These are phyloP conservation scores for Triangularia verruculosa DNA, from an alignment of 2,329 filamentous ascomycete species.

Conservation along the genomic window DNA sequence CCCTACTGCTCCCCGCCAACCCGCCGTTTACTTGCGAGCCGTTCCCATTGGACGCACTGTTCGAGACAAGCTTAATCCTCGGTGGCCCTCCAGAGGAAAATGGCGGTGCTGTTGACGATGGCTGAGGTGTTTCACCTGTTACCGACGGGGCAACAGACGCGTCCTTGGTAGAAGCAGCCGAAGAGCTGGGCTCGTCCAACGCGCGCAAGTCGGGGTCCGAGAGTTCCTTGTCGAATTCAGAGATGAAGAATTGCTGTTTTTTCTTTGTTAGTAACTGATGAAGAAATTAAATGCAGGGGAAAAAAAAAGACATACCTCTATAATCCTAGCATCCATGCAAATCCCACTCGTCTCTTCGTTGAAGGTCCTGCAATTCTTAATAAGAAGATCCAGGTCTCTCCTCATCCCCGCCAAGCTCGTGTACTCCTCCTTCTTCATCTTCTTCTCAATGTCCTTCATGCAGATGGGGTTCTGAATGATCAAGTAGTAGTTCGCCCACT, in stretches of 20 bases:
- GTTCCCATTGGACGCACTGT: conserved; percentile 43
- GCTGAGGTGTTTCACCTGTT: conserved; percentile 59
- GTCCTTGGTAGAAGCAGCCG: conserved; percentile 31
- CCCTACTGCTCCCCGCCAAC: conserved; percentile 33
- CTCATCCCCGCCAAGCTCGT: conserved; percentile 74
- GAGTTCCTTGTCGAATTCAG: conserved; percentile 52
- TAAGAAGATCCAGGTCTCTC: conserved; percentile 78
- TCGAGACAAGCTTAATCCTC: conserved; percentile 66
- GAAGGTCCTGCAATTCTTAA: conserved; percentile 89
- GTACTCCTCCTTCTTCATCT: conserved; percentile 96
- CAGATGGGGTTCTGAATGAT: conserved; percentile 91
- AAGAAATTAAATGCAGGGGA: neutral
- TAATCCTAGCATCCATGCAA: conserved; percentile 86
- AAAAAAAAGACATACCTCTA: conserved; percentile 67
- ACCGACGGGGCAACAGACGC: conserved; percentile 45
- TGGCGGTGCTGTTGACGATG: conserved; percentile 45
- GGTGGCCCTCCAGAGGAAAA: conserved; percentile 37
- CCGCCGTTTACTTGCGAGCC: conserved; percentile 26
- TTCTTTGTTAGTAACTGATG: conserved; percentile 30
- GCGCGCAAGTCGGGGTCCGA: conserved; percentile 53
- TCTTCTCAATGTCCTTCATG: conserved; percentile 91
- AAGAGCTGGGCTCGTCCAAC: conserved; percentile 44
- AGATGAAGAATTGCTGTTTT: conserved; percentile 51
- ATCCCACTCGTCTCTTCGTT: conserved; percentile 94
- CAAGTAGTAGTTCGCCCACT: conserved; percentile 93